Conservation (phyloP, 2,329 filamentous ascomycete species). For the Alternaria gansuensis region DNA sequence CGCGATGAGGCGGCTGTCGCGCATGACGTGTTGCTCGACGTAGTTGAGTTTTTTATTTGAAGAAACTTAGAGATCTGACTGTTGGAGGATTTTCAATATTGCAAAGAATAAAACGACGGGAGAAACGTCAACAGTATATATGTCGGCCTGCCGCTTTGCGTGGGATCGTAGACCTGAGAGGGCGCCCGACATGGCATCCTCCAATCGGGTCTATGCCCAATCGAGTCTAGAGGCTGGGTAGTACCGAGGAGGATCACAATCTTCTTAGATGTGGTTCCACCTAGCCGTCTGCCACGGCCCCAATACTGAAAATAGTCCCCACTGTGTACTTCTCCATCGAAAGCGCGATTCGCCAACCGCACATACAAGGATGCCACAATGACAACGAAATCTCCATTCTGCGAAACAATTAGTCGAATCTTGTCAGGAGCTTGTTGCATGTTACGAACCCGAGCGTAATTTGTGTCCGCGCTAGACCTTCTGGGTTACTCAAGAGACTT, state of each 20-base stretch:
- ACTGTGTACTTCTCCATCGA: too few relatives aligned
- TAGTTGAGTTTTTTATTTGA: neutral
- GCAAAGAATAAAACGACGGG: neutral
- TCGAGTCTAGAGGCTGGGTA: neutral
- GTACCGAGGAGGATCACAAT: slow-evolving; percentile 1
- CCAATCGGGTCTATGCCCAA: slow-evolving; percentile 5
- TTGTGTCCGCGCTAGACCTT: too few relatives aligned
- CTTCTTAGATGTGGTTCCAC: neutral
- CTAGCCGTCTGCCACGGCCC: too few relatives aligned
- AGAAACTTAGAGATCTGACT: neutral
- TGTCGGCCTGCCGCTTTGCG: slow-evolving; percentile 3
- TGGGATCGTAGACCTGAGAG: slow-evolving; percentile 4
- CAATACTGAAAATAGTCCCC: too few relatives aligned
- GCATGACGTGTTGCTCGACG: slow-evolving; percentile 5
- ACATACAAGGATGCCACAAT: too few relatives aligned
- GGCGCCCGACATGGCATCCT: slow-evolving; percentile 3
- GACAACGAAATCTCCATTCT: too few relatives aligned
- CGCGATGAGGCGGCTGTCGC: slow-evolving; percentile 11
- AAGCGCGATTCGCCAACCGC: too few relatives aligned
- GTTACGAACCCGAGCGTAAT: too few relatives aligned
- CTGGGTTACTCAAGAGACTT: too few relatives aligned
- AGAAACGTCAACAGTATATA: neutral
- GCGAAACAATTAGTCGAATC: too few relatives aligned
- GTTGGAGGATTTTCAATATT: neutral
- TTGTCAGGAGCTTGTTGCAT: too few relatives aligned